Base-by-base conservation (phyloP, 371 early-diverging fungal species). In the Mucor piriformis region DNA sequence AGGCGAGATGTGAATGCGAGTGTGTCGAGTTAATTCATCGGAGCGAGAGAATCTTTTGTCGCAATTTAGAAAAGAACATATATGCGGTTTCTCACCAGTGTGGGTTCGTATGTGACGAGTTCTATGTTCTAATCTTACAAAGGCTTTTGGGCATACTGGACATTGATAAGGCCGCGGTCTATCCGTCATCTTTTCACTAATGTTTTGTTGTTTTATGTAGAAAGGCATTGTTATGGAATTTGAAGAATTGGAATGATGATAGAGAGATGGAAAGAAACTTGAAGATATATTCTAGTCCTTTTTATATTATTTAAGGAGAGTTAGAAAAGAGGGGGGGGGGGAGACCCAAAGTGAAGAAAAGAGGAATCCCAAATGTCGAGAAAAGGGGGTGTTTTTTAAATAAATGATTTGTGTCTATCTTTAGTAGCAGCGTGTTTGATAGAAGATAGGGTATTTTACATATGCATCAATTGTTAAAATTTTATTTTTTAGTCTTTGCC, bases 81-180 rank as follows among this genome's bases (percentile, higher is more conserved):
- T 82, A 70, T 86, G 89, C 11, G 94, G 94, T 57, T 87, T 89
- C 69, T 94, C 94, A 25, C 93, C 93, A 1, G 94, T 94, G 63
- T 94, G 94, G 6, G 91, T 92, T 59, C 92, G 77, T 57, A 90
- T 84, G 67, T 94, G 94, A 15, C 93, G 82, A 7, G 87, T 88
- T 62, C 84, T 81, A 69, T 89, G 89, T 64, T 89, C 89, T 32
- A 87, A 76, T 37, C 89, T 81, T 46, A 77, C 75, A 66, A 83
- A 83, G 11, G 83, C 77, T 67, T 81, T 83, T 38, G 74, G 72
- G 61, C 83, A 83, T 69, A 81, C 70, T 16, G 81, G 79, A 48
- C 83, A 83, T 57, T 83, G 70, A 74, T 81, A 83, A 42, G 83
- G 79, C 37, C 83, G 80, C 25, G 76, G 80, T 54, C 59, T 59